phyloP scores from a whole-genome alignment of 2,329 filamentous ascomycete species.

The Penicillium sp. region DNA sequence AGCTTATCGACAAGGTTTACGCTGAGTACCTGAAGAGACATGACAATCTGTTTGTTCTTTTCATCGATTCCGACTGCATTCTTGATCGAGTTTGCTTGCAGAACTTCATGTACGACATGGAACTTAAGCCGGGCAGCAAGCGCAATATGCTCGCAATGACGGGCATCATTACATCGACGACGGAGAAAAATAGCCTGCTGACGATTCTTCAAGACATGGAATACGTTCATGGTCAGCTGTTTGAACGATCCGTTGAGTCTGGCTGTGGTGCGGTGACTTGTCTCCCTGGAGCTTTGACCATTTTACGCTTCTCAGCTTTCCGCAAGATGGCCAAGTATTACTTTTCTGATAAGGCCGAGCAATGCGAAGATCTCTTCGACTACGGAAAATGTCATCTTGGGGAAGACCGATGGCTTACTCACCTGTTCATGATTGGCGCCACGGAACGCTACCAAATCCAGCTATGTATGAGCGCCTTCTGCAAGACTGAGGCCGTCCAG shows the following conservation, averaged over 20 bases:
- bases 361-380: conserved; percentile 94
- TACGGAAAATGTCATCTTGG: conserved; percentile 94
- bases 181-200: conserved; percentile 81
- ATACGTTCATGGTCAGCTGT: conserved; percentile 94
- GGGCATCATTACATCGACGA: conserved; percentile 93
- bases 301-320: conserved; percentile 94
- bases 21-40: conserved; percentile 80
- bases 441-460: conserved; percentile 93
- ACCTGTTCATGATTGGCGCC: conserved; percentile 97
- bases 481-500: conserved; percentile 96
- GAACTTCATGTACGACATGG: conserved; percentile 99
- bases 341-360: conserved; percentile 93
- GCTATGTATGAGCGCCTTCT: conserved; percentile 96
- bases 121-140: conserved; percentile 87
- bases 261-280: conserved; percentile 93
- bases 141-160: conserved; percentile 97
- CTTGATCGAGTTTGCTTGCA: conserved; percentile 87
- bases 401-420: conserved; percentile 94
- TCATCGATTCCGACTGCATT: conserved; percentile 97
- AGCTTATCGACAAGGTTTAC: conserved; percentile 90
- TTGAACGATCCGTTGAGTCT: conserved; percentile 93
- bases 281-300: conserved; percentile 90
- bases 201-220: conserved; percentile 97
- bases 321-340: conserved; percentile 97
- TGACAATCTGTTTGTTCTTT: conserved; percentile 91